A percentile compares a stretch with the other conserved stretches of the same genome.
phyloP scores from a whole-genome alignment of 2,329 filamentous ascomycete genomes.

The Fusarium paranaense region DNA sequence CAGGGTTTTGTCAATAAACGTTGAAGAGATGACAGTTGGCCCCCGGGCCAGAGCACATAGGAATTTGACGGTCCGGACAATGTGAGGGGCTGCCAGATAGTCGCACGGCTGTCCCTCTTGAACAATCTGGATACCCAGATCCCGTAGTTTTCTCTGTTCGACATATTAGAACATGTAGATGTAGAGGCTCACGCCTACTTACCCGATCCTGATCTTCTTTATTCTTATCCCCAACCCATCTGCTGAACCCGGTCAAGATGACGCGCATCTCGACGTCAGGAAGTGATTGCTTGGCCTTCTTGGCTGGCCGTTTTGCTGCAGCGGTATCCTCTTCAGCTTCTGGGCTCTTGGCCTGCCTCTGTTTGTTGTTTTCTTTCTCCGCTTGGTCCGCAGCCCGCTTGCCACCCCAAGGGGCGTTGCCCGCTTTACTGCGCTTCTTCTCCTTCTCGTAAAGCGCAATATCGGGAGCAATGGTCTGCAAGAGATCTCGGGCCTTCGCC shows the following conservation, averaged over 20 bases:
- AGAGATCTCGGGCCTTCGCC: constrained; percentile 79
- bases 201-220: constrained; percentile 87
- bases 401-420: constrained; percentile 67
- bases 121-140: constrained; percentile 84
- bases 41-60: constrained; percentile 86
- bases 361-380: constrained; percentile 64
- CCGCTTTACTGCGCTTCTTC: constrained; percentile 76
- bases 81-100: constrained; percentile 86
- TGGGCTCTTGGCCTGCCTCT: constrained; percentile 58
- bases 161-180: constrained; percentile 29
- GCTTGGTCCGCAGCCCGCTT: constrained; percentile 70
- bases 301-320: constrained; percentile 64
- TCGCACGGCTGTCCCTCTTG: constrained; percentile 81
- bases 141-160: constrained; percentile 79
- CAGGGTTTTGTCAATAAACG: constrained; percentile 83
- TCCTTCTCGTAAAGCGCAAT: constrained; percentile 94
- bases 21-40: constrained; percentile 79
- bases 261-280: constrained; percentile 79
- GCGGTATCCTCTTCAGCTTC: constrained; percentile 61
- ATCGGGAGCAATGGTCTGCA: constrained; percentile 84
- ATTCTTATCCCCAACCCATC: constrained; percentile 79
- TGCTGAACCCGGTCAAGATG: constrained; percentile 84
- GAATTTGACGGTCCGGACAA: constrained; percentile 94
- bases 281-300: constrained; percentile 69
- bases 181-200: constrained; percentile 50